These are phyloP conservation scores for Paramecium pentaurelia DNA, from an alignment of 73 alveolate genomes.

Conservation along the genomic window DNA sequence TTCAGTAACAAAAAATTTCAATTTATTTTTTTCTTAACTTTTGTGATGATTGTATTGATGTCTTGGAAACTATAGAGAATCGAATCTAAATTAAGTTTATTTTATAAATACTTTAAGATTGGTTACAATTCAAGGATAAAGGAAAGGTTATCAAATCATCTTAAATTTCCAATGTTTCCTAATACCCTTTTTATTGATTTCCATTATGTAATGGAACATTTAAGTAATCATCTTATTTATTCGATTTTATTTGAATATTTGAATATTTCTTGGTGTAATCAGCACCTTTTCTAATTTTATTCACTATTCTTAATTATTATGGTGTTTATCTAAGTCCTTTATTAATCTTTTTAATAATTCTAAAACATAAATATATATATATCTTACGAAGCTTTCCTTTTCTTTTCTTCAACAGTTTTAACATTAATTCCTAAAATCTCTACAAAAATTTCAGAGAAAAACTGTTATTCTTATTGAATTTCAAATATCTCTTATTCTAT, in stretches of 20 bases:
- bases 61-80: neutral
- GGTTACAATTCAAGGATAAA: too few relatives aligned
- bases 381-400: neutral
- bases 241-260: too few relatives aligned
- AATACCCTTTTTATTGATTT: too few relatives aligned
- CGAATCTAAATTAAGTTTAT: too few relatives aligned
- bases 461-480: neutral
- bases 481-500: neutral
- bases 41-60: too few relatives aligned
- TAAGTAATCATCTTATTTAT: neutral
- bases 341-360: neutral
- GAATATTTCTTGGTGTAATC: neutral
- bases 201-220: too few relatives aligned
- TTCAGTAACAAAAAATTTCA: too few relatives aligned
- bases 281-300: neutral
- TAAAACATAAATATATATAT: too few relatives aligned
- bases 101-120: too few relatives aligned
- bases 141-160: too few relatives aligned
- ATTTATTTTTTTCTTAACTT: too few relatives aligned
- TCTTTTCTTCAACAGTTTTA: neutral
- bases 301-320: neutral
- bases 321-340: neutral
- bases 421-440: neutral
- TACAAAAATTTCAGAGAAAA: neutral
- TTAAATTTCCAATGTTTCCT: too few relatives aligned